Evolutionary conservation across 2,329 filamentous ascomycete species (phyloP), one percentile per base, ranked within the genome.

Genomic region (Ploettnerulaceae sp.): DNA sequence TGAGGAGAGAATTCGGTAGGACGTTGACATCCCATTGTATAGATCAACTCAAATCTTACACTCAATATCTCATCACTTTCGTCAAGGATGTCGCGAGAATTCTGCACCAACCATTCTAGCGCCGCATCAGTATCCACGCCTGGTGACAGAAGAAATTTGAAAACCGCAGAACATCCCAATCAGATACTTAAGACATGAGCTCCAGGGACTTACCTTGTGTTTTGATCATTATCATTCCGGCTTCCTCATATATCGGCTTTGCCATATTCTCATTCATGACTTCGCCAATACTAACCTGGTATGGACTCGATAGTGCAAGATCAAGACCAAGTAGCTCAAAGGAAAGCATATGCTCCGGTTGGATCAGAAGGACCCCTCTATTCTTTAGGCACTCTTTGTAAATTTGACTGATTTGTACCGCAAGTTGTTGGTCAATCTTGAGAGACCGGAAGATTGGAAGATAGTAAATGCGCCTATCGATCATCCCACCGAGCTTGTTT

Each of bases 61-160:
- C 71, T 77, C 33, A 84, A 75, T 42, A 76, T 78, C 48, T 84
- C 79, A 36, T 86, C 82, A 29, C 76, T 80, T 60, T 86, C 80
- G 47, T 86, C 81, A 0, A 85, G 67, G 2, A 86, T 69, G 48
- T 83, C 79, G 0, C 78, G 66, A 0, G 71, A n/a, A n/a, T n/a
- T n/a, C n/a, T n/a, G n/a, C n/a, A n/a, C n/a, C n/a, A n/a, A n/a
- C n/a, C n/a, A n/a, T n/a, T n/a, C n/a, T n/a, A n/a, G n/a, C n/a
- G n/a, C n/a, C n/a, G n/a, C n/a, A n/a, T n/a, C n/a, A n/a, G n/a
- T n/a, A n/a, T n/a, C n/a, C n/a, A n/a, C n/a, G n/a, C n/a, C n/a
- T n/a, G n/a, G n/a, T n/a, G n/a, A n/a, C n/a, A n/a, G n/a, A n/a
- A n/a, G n/a, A n/a, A n/a, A n/a, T n/a, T n/a, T n/a, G n/a, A n/a